Percentiles rank a stretch among this genome's conserved stretches.
phyloP scores from a whole-genome alignment of 495 filamentous ascomycete genomes.

The Bryoglossum gracile region DNA sequence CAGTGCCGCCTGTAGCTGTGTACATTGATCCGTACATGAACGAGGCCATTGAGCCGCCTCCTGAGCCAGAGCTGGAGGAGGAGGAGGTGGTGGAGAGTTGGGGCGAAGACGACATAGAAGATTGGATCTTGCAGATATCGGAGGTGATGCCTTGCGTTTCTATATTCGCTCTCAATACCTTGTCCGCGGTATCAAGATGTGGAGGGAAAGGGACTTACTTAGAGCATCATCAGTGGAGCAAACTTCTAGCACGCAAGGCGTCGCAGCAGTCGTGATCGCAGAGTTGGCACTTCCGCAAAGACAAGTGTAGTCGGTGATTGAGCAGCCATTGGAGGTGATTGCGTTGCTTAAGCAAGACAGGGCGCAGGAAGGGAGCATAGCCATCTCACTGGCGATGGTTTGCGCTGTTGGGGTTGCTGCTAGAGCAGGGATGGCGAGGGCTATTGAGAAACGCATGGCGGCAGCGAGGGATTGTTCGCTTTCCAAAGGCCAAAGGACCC shows the following conservation, averaged over 20 bases:
- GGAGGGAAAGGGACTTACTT: constrained; percentile 7
- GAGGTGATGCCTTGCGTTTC: background rate
- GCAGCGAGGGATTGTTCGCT: too few relatives aligned
- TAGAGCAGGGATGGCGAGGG: background rate
- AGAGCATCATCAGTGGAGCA: constrained; percentile 8
- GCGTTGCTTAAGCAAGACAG: constrained; percentile 12
- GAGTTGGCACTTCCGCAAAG: constrained; percentile 8
- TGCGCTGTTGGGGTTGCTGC: constrained; percentile 13
- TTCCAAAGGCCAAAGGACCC: too few relatives aligned
- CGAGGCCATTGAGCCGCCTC: too few relatives aligned
- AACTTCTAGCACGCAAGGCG: constrained; percentile 6
- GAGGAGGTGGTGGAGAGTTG: too few relatives aligned
- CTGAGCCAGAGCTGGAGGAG: too few relatives aligned
- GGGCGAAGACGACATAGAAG: too few relatives aligned
- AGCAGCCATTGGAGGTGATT: constrained; percentile 6
- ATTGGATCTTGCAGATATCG: constrained; percentile 1
- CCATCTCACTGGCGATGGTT: background rate
- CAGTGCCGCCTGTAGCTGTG: too few relatives aligned
- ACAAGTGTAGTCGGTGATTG: constrained; percentile 12
- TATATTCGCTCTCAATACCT: background rate
- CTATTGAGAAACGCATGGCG: constrained; percentile 18
- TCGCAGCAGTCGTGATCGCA: constrained; percentile 1
- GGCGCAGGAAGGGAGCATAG: constrained; percentile 12
- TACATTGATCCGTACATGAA: too few relatives aligned
- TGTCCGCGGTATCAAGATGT: background rate